Conservation (phyloP, 2,329 filamentous ascomycete species). For the Raffaelea arxii region DNA sequence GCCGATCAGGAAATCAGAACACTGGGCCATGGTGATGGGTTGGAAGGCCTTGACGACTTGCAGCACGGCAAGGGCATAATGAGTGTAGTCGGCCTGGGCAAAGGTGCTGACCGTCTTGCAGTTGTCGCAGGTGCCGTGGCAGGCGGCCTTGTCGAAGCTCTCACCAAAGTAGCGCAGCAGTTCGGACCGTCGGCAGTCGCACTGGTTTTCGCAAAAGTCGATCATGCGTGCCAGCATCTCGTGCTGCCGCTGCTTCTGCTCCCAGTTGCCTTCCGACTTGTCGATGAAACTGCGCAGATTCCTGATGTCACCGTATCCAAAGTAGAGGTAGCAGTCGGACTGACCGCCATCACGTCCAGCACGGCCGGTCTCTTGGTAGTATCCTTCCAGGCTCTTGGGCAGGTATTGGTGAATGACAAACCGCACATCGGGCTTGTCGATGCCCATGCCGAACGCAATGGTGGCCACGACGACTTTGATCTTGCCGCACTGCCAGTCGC, state of each 20-base stretch:
- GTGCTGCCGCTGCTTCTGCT: slow-evolving; percentile 72
- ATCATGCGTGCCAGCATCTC: slow-evolving; percentile 80
- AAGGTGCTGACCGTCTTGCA: slow-evolving; percentile 66
- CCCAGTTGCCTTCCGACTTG: slow-evolving; percentile 64
- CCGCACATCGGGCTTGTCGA: slow-evolving; percentile 92
- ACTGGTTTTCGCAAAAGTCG: slow-evolving; percentile 80
- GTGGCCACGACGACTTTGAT: slow-evolving; percentile 92
- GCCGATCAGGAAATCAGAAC: slow-evolving; percentile 76
- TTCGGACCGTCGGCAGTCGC: slow-evolving; percentile 78
- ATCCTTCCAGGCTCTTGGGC: slow-evolving; percentile 92
- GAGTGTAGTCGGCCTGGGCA: slow-evolving; percentile 66
- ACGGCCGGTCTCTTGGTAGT: slow-evolving; percentile 95
- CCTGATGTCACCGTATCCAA: slow-evolving; percentile 67
- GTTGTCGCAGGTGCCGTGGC: slow-evolving; percentile 75
- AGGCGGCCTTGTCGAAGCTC: slow-evolving; percentile 61
- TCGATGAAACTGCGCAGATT: slow-evolving; percentile 73
- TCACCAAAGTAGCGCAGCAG: slow-evolving; percentile 94
- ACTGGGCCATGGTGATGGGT: slow-evolving; percentile 66
- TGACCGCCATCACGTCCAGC: slow-evolving; percentile 82
- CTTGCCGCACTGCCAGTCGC: slow-evolving; percentile 69
- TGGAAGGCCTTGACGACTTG: slow-evolving; percentile 51
- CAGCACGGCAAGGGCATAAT: slow-evolving; percentile 62
- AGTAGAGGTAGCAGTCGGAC: slow-evolving; percentile 87
- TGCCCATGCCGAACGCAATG: slow-evolving; percentile 99
- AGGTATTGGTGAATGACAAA: slow-evolving; percentile 92